Evolutionary conservation across 192 early-diverging fungal genomes (phyloP).

Genomic region (Endogone sp.): DNA sequence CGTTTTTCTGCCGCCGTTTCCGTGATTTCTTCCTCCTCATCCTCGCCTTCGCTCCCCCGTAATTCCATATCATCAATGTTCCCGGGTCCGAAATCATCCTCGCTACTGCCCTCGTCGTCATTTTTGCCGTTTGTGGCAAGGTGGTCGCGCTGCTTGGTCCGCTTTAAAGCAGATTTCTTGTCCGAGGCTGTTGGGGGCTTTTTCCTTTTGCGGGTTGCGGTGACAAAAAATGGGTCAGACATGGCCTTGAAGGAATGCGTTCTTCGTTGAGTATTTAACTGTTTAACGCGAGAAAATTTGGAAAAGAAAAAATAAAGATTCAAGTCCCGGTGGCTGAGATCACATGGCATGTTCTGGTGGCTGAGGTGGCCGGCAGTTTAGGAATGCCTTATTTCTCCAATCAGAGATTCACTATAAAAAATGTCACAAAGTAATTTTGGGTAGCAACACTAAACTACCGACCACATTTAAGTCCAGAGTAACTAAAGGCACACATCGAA

Average conservation of each 20-base stretch:
- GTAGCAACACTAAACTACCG: no score
- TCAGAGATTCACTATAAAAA: no score
- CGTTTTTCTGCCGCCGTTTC: conserved; percentile 95
- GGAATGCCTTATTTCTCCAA: no score
- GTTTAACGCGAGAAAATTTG: not conserved
- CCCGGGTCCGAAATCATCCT: conserved; percentile 48
- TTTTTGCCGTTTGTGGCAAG: not conserved
- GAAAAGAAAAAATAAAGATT: not conserved
- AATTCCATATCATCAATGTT: conserved; percentile 58
- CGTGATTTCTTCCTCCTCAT: conserved; percentile 57
- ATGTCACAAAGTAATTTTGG: no score
- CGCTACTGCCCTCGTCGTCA: conserved; percentile 34
- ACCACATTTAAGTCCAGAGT: no score
- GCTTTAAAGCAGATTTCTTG: not conserved
- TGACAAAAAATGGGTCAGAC: conserved; percentile 5
- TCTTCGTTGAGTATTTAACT: not conserved
- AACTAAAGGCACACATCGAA: no score
- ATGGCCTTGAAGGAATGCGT: not conserved
- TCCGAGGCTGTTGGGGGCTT: not conserved
- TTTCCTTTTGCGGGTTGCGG: not conserved
- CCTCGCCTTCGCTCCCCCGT: conserved; percentile 46
- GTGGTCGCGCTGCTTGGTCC: not conserved
- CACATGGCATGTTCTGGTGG: no score
- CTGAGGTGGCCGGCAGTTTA: no score
- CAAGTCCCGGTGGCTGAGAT: no score